Evolutionary conservation across 768 basidiomycete species (phyloP).

Genomic region (Trametes elegans): DNA sequence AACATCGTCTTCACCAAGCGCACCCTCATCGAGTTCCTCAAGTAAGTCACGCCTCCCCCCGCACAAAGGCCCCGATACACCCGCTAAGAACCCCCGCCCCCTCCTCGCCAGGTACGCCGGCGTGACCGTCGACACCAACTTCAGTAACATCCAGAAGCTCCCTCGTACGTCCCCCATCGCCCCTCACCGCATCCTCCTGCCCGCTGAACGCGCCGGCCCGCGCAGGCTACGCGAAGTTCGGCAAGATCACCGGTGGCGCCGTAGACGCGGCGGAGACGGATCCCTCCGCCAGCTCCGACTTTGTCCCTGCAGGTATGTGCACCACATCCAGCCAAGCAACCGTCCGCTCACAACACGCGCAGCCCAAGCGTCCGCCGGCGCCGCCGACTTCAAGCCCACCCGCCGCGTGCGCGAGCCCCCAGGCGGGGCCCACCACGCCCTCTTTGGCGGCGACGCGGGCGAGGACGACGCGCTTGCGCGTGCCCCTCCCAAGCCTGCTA

Average conservation of each 20-base stretch:
- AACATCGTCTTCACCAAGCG: constrained; percentile 80
- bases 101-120: constrained; percentile 56
- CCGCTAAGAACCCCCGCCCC: constrained; percentile 13
- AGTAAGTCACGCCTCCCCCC: constrained; percentile 41
- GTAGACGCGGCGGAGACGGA: constrained; percentile 23
- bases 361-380: constrained; percentile 23
- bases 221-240: constrained; percentile 70
- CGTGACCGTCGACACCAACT: constrained; percentile 74
- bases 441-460: constrained; percentile 46
- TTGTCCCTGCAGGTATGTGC: constrained; percentile 1
- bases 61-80: constrained; percentile 6
- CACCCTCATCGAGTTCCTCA: constrained; percentile 71
- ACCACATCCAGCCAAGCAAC: too few species aligned
- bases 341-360: constrained; percentile 10
- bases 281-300: constrained; percentile 8
- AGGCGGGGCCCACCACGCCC: constrained; percentile 47
- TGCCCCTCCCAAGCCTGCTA: constrained; percentile 45
- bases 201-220: background rate
- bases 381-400: constrained; percentile 44
- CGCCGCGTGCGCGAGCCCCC: constrained; percentile 57
- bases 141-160: constrained; percentile 69
- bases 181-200: background rate
- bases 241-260: constrained; percentile 44
- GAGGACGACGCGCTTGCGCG: constrained; percentile 56
- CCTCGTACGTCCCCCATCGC: constrained; percentile 48